Evolutionary conservation across 164 flowering plant genomes (phyloP), one percentile per base, ranked within the genome.

Genomic region (Amborella trichopoda): DNA sequence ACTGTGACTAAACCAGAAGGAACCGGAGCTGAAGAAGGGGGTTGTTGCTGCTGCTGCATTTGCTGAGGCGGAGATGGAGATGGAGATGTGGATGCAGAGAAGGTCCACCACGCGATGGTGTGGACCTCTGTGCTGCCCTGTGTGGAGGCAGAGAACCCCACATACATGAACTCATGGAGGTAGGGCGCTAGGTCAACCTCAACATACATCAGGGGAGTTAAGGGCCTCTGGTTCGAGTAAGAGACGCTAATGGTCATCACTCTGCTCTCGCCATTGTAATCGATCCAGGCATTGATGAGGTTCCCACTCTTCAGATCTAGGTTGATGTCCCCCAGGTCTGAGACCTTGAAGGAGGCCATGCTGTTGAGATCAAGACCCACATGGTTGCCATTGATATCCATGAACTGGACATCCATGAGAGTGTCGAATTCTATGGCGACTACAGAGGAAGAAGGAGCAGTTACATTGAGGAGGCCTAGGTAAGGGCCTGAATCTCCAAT

Each of bases 71-170:
- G 19, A 37, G 41, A 13, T 6, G 41, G 41, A 9, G 41, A 16
- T 9, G 41, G 41, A 9, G 41, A 22, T 19, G 20, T 19, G 16
- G 41, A 38, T 2, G 99, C 87, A 32, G 65, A 67, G 55, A 91
- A 91, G 51, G 90, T 91, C 96, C 96, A 91, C 95, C 94, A 80
- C 27, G 78, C 78, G 12, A 91, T 62, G 41, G 62, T 78, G 58
- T 87, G 99, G 28, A 57, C 59, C 62, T 91, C 96, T 0, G 99
- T 87, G 56, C 99, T 91, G 17, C 95, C 96, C 56, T 91, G 99
- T 10, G 96, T 87, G 14, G 95, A 84, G 19, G 81, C 94, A 20
- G 85, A 73, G 54, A 91, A 88, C 4, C 96, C 96, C 1, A 91
- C 95, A 52, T 53, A 91, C 86, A 81, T 76, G 49, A 68, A 68